Percentiles rank a stretch among this genome's conserved stretches.
Conservation (phyloP, 106 monocot genomes). For the Allium sativum region DNA sequence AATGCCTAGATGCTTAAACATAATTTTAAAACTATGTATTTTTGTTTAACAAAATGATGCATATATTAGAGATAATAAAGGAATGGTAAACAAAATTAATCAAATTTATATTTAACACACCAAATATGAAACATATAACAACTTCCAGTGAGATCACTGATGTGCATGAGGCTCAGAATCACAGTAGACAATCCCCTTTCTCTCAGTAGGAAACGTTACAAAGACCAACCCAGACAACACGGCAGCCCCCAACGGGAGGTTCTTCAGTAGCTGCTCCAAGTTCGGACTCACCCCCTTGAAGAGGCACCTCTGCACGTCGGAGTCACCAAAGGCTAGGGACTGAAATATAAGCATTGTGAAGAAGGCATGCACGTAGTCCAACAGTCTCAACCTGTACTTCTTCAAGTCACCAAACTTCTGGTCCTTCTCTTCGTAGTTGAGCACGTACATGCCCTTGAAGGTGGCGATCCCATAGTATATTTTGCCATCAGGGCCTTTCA, state of each 20-base stretch:
- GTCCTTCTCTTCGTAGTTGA: conserved; percentile 20
- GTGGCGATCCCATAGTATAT: conserved; percentile 59
- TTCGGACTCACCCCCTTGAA: conserved; percentile 8
- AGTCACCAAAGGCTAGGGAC: conserved; percentile 20
- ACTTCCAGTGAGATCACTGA: too few species aligned
- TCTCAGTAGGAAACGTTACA: conserved; percentile 30
- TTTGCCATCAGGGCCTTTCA: conserved; percentile 27
- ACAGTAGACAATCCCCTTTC: conserved; percentile 42
- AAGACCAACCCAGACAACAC: conserved; percentile 31
- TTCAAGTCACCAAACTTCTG: conserved; percentile 2
- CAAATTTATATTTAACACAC: too few species aligned
- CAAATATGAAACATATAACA: too few species aligned
- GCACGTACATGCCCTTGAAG: conserved; percentile 25
- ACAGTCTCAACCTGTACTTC: conserved; percentile 10
- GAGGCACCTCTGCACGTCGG: conserved; percentile 23
- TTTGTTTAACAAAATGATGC: too few species aligned
- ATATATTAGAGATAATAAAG: too few species aligned
- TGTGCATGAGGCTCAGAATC: conserved; percentile 1
- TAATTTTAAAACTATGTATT: too few species aligned
- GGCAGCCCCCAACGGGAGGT: conserved; percentile 40
- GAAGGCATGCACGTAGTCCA: conserved; percentile 38
- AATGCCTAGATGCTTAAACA: too few species aligned
- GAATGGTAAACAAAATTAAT: too few species aligned
- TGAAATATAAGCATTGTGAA: conserved; percentile 27
- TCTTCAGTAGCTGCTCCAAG: conserved; percentile 18